phyloP scores from a whole-genome alignment of 1,139 yeast species.

The Hemisphaericaspora lyxosophila region DNA sequence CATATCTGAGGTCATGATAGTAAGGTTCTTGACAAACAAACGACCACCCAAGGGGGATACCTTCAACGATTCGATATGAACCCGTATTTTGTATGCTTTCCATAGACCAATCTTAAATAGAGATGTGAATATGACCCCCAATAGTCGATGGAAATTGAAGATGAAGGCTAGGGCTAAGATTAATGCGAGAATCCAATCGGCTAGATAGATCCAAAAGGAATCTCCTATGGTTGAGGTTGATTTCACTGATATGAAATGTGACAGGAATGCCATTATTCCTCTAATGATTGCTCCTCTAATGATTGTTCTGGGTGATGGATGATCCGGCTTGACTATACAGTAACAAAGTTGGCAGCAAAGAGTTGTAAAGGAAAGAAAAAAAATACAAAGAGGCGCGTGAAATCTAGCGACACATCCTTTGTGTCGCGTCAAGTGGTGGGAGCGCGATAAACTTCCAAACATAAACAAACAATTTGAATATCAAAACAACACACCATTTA shows the following conservation, averaged over 20 bases:
- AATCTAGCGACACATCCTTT: too few relatives aligned
- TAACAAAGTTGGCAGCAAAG: too few relatives aligned
- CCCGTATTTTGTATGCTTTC: slow-evolving; percentile 54
- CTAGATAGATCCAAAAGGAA: slow-evolving; percentile 80
- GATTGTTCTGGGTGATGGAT: too few relatives aligned
- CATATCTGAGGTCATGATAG: slow-evolving; percentile 68
- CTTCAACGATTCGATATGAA: slow-evolving; percentile 71
- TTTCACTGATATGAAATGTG: slow-evolving; percentile 24
- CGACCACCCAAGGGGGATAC: slow-evolving; percentile 82
- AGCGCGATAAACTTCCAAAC: too few relatives aligned
- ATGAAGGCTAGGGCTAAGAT: slow-evolving; percentile 62
- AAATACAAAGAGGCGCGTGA: too few relatives aligned
- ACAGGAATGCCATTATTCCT: slow-evolving; percentile 29
- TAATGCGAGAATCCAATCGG: slow-evolving; percentile 75
- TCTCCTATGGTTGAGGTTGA: slow-evolving; percentile 20
- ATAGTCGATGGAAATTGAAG: slow-evolving; percentile 72
- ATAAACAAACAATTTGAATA: slow-evolving; percentile 1
- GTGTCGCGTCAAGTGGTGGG: too few relatives aligned
- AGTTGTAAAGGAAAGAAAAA: too few relatives aligned
- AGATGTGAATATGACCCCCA: slow-evolving; percentile 62
- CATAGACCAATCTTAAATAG: slow-evolving; percentile 59
- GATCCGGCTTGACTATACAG: too few relatives aligned
- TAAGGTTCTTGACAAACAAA: slow-evolving; percentile 70
- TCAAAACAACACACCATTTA: not conserved
- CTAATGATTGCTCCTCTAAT: too few relatives aligned